Evolutionary conservation across 75 land plant species (phyloP), one percentile per base, ranked within the genome.

Genomic region (Pinus albicaulis): DNA sequence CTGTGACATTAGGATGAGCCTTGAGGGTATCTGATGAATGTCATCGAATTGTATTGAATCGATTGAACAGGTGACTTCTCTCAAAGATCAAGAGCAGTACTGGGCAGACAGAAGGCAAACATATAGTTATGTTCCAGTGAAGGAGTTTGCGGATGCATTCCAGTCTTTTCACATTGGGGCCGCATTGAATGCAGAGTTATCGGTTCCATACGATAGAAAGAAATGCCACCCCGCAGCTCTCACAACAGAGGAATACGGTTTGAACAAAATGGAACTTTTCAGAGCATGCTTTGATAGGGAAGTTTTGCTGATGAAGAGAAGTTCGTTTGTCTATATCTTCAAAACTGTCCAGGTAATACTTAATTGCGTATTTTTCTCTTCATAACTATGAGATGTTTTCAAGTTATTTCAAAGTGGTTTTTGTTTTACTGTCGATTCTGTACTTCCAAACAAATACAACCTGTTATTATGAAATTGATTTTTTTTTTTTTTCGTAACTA

Each of bases 71-170:
- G 88, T 95, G n/a, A 94, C 99, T 3, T 96, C 98, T 22, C 89
- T 55, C 80, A 94, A 94, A 72, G 98, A 96, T 77, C 99, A 96
- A 65, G 55, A 86, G 36, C 99, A 92, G 71, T 96, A 96, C 72
- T 96, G 99, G 99, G 82, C 76, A 15, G 65, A 63, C 6, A 86
- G 66, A 62, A 74, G 76, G 10, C 63, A 81, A 65, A 88, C 88
- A 7, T 96, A 94, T 64, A 65, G 80, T 4, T 94, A 76, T 74
- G 80, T 92, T 19, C 64, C 92, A 10, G 91, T 86, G 4, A 77
- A 77, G 28, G 93, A 90, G 24, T 94, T 96, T 74, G 88, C 92
- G 2, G 88, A 90, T 20, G 93, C 91, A 17, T 96, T 86, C 71
- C 80, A 89, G 19, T 78, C 84, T 20, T 96, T 84, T 69, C 93